Conservation (phyloP, 2,329 filamentous ascomycete genomes). For the Xylaria sp. region DNA sequence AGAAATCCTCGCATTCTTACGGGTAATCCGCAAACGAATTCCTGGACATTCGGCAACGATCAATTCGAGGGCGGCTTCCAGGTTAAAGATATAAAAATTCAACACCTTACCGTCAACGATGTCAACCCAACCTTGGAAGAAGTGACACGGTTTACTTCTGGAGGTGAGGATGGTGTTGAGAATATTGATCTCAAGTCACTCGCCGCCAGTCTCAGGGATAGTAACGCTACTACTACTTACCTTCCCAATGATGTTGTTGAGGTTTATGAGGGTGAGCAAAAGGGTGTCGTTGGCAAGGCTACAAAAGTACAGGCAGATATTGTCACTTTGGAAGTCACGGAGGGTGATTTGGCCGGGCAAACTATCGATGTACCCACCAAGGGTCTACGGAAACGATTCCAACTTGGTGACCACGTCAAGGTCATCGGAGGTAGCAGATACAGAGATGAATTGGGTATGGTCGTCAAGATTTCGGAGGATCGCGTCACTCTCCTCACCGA, state of each 20-base stretch:
- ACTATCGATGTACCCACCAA: constrained; percentile 92
- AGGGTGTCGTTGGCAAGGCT: constrained; percentile 84
- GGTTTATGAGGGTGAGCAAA: constrained; percentile 94
- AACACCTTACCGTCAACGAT: constrained; percentile 81
- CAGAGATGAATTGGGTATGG: constrained; percentile 94
- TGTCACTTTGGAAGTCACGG: constrained; percentile 82
- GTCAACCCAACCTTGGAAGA: constrained; percentile 95
- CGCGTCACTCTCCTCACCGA: constrained; percentile 92
- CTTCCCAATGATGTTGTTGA: constrained; percentile 95
- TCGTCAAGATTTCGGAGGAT: constrained; percentile 91
- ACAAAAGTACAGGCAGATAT: constrained; percentile 90
- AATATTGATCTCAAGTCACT: constrained; percentile 91
- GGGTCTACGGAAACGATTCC: constrained; percentile 90
- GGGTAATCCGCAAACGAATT: constrained; percentile 77
- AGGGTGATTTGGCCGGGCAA: constrained; percentile 82
- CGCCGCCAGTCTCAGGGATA: constrained; percentile 86
- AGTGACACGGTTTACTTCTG: constrained; percentile 90
- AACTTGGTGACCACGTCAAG: constrained; percentile 95
- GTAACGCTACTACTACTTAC: constrained; percentile 80
- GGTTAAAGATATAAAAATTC: constrained; percentile 91
- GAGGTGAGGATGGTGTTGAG: constrained; percentile 88
- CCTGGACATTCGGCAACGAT: constrained; percentile 85
- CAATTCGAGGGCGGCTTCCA: constrained; percentile 93
- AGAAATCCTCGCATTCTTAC: constrained; percentile 69
- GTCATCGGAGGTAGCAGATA: constrained; percentile 96